Evolutionary conservation across 129 eudicot species (phyloP).

Genomic region (Arctium minus): DNA sequence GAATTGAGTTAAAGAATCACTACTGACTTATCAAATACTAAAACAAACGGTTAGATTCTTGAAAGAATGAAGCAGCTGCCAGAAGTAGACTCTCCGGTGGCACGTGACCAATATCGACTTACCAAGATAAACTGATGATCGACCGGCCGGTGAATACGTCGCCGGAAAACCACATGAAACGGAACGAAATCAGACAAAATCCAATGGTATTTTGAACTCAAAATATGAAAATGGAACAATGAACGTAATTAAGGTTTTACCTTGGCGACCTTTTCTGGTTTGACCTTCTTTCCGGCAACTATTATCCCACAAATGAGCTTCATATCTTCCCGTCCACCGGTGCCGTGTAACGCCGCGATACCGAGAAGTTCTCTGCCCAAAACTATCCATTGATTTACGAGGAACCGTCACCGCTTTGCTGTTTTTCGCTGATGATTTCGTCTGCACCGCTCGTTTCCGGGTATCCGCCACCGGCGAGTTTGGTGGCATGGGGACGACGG

Average conservation of each 20-base stretch:
- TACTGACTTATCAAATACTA: neutral
- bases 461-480: conserved; percentile 18
- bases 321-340: conserved; percentile 95
- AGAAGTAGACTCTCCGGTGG: neutral
- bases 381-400: conserved; percentile 61
- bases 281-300: conserved; percentile 92
- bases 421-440: conserved; percentile 19
- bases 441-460: conserved; percentile 34
- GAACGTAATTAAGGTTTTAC: conserved; percentile 20
- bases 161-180: conserved; percentile 19
- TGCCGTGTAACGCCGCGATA: conserved; percentile 92
- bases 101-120: conserved; percentile 13
- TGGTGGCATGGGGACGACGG: neutral
- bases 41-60: neutral
- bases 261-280: conserved; percentile 95
- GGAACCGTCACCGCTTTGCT: conserved; percentile 22
- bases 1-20: neutral
- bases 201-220: conserved; percentile 11
- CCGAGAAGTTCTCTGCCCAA: conserved; percentile 87
- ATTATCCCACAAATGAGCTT: conserved; percentile 95
- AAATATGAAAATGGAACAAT: neutral
- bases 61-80: neutral
- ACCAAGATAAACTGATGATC: conserved; percentile 69
- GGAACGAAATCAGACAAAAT: neutral
- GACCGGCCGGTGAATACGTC: neutral